Evolutionary conservation across 2,329 filamentous ascomycete genomes (phyloP).

Genomic region (Fusarium haematococcum): DNA sequence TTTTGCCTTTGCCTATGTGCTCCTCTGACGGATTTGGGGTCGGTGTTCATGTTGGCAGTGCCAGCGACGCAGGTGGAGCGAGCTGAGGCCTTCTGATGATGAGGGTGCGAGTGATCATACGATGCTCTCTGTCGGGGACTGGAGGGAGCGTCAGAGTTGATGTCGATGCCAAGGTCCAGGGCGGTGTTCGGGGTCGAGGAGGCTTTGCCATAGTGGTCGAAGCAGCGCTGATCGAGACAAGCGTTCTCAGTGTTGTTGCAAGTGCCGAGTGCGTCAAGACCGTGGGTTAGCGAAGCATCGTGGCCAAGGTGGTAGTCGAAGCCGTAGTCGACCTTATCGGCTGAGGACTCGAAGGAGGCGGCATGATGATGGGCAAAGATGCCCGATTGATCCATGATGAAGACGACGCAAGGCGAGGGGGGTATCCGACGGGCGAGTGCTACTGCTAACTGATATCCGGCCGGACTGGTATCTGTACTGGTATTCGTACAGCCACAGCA

Average conservation of each 20-base stretch:
- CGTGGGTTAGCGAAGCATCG: slow-evolving; percentile 41
- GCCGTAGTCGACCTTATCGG: slow-evolving; percentile 47
- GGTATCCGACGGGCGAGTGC: background rate
- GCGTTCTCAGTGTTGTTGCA: slow-evolving; percentile 49
- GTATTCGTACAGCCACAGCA: background rate
- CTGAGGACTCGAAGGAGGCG: slow-evolving; percentile 33
- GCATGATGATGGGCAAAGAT: slow-evolving; percentile 38
- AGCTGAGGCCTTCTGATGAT: slow-evolving; percentile 14
- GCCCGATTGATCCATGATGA: slow-evolving; percentile 36
- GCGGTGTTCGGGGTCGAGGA: slow-evolving; percentile 20
- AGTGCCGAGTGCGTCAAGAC: slow-evolving; percentile 42
- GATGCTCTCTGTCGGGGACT: background rate
- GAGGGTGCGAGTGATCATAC: background rate
- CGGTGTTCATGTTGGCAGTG: slow-evolving; percentile 14
- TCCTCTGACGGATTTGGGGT: slow-evolving; percentile 14
- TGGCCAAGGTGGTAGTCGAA: slow-evolving; percentile 44
- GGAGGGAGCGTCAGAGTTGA: slow-evolving; percentile 8
- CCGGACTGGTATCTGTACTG: background rate
- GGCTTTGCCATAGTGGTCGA: slow-evolving; percentile 39
- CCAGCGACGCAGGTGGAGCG: slow-evolving; percentile 23
- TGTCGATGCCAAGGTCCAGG: slow-evolving; percentile 33
- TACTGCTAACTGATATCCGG: background rate
- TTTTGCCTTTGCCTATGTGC: slow-evolving; percentile 32
- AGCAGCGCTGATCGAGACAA: slow-evolving; percentile 47
- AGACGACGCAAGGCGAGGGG: background rate